Evolutionary conservation across 208 protist species (phyloP).

Genomic region (Vickermania ingenoplastis): DNA sequence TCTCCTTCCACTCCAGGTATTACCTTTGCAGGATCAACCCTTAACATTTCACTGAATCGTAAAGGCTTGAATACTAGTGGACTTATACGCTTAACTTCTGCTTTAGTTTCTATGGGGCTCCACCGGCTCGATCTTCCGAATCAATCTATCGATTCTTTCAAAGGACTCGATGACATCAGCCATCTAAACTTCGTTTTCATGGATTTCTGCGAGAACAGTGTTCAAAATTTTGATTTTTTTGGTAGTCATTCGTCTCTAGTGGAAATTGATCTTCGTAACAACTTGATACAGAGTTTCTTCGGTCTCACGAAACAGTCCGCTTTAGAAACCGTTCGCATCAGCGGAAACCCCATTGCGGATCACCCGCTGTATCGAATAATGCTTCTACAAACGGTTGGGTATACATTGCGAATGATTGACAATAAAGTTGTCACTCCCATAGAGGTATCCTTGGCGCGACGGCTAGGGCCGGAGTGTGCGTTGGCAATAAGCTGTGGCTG

Average conservation of each 20-base stretch:
- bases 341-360: conserved; percentile 48
- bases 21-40: too few relatives aligned
- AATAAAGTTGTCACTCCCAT: conserved; percentile 29
- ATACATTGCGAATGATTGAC: conserved; percentile 51
- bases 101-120: conserved; percentile 7
- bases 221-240: conserved; percentile 55
- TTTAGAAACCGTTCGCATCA: conserved; percentile 34
- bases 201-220: conserved; percentile 42
- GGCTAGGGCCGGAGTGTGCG: conserved; percentile 28
- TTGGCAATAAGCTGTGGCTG: conserved; percentile 76
- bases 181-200: conserved; percentile 50
- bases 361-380: conserved; percentile 77
- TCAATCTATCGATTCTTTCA: conserved; percentile 31
- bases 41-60: too few relatives aligned
- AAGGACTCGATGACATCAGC: conserved; percentile 28
- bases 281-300: conserved; percentile 41
- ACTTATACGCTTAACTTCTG: too few relatives aligned
- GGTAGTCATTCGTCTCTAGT: conserved; percentile 62
- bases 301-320: conserved; percentile 59
- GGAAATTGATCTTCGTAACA: conserved; percentile 44
- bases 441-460: conserved; percentile 34
- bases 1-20: too few relatives aligned
- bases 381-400: conserved; percentile 53
- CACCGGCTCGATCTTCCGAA: conserved; percentile 35
- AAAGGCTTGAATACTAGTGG: too few relatives aligned